Conservation (phyloP, 2,329 filamentous ascomycete species). For the Tothia fuscella region DNA sequence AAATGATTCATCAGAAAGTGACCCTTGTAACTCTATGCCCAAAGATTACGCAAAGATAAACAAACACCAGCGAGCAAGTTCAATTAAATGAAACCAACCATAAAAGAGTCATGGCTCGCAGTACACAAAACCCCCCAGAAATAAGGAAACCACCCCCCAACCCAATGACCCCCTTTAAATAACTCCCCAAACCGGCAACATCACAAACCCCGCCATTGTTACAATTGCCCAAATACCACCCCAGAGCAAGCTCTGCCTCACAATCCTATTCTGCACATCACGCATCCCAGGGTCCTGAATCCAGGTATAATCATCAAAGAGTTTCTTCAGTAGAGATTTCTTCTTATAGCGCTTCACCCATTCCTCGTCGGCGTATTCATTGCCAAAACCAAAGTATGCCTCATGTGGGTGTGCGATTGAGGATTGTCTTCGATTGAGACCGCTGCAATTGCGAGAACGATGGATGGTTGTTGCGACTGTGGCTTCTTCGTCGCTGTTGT, state of each 20-base stretch:
- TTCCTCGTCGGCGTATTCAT: slow-evolving; percentile 21
- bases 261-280: slow-evolving; percentile 24
- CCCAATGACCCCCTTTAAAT: no score
- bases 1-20: no score
- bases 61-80: no score
- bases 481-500: slow-evolving; percentile 11
- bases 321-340: slow-evolving; percentile 18
- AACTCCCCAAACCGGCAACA: no score
- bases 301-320: slow-evolving; percentile 21
- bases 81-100: no score
- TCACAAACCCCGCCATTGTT: slow-evolving; percentile 19
- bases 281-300: slow-evolving; percentile 23
- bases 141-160: no score
- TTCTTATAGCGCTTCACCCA: slow-evolving; percentile 21
- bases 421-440: background rate
- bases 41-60: no score
- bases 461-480: slow-evolving; percentile 6
- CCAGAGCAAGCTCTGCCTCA: slow-evolving; percentile 25
- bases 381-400: slow-evolving; percentile 22
- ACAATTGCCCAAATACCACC: slow-evolving; percentile 21
- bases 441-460: slow-evolving; percentile 1
- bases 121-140: no score
- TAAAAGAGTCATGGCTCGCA: no score
- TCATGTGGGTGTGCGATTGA: background rate
- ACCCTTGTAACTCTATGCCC: no score